These are phyloP conservation scores for Calonectria crousiana DNA, from an alignment of 2,329 filamentous ascomycete genomes.

Conservation along the genomic window DNA sequence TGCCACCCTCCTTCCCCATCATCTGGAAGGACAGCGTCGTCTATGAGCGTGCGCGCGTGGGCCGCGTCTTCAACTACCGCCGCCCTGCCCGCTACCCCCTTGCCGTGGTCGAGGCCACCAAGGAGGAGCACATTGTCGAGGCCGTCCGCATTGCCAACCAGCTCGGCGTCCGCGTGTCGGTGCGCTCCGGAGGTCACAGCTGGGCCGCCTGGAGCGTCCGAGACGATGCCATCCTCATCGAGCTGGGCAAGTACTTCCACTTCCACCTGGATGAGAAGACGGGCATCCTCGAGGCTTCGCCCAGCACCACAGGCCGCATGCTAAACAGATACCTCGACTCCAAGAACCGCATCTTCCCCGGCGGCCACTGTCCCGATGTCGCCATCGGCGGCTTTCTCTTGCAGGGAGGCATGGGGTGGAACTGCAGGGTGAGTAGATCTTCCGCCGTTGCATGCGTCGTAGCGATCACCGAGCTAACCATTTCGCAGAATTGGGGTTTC, in stretches of 20 bases:
- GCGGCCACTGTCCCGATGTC: slow-evolving; percentile 69
- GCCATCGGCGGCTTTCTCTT: slow-evolving; percentile 68
- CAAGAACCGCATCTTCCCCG: slow-evolving; percentile 61
- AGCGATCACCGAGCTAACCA: background rate
- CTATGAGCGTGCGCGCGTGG: slow-evolving; percentile 45
- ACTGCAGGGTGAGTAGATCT: slow-evolving; percentile 59
- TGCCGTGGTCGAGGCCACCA: slow-evolving; percentile 56
- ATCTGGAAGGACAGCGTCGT: slow-evolving; percentile 37
- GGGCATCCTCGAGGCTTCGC: slow-evolving; percentile 55
- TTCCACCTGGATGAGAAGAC: slow-evolving; percentile 55
- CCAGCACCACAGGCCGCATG: slow-evolving; percentile 60
- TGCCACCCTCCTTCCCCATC: slow-evolving; percentile 36
- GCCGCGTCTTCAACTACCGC: slow-evolving; percentile 59
- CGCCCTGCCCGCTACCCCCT: slow-evolving; percentile 51
- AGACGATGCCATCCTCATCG: slow-evolving; percentile 57
- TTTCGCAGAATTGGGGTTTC: slow-evolving; percentile 64
- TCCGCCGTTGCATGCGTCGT: background rate
- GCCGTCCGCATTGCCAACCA: slow-evolving; percentile 54
- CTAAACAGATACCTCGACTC: slow-evolving; percentile 54
- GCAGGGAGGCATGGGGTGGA: slow-evolving; percentile 71
- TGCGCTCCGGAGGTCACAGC: slow-evolving; percentile 62
- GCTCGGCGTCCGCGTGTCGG: slow-evolving; percentile 51
- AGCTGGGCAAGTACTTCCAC: slow-evolving; percentile 47
- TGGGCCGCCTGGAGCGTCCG: slow-evolving; percentile 64
- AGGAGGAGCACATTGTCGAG: slow-evolving; percentile 50